These are phyloP conservation scores for Tylopilus vinaceipallidus DNA, from an alignment of 768 basidiomycete genomes.

Conservation along the genomic window DNA sequence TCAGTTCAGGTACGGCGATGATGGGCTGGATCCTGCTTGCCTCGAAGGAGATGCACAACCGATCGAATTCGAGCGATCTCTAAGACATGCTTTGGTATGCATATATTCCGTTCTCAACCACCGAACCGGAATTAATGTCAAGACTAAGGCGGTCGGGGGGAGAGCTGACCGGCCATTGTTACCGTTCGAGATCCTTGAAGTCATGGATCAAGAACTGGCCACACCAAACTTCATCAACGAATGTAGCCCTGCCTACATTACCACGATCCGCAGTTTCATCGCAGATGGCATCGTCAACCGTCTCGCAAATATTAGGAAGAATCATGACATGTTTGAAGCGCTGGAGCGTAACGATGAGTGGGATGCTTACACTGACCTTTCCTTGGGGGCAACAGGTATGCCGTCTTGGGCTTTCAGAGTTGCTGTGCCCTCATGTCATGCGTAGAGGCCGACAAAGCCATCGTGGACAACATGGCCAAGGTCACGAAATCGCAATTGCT, in stretches of 20 bases:
- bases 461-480: conserved; percentile 88
- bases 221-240: conserved; percentile 60
- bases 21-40: conserved; percentile 95
- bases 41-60: conserved; percentile 95
- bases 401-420: background rate
- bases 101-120: background rate
- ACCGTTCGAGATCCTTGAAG: conserved; percentile 82
- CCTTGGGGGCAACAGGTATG: conserved; percentile 71
- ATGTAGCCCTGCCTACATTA: conserved; percentile 70
- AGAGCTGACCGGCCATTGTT: conserved; percentile 64
- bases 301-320: conserved; percentile 64
- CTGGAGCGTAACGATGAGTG: conserved; percentile 70
- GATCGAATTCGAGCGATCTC: conserved; percentile 83
- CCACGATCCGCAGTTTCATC: conserved; percentile 70
- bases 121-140: conserved; percentile 5
- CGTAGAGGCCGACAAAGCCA: conserved; percentile 61
- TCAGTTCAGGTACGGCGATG: conserved; percentile 96
- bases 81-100: conserved; percentile 78
- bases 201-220: conserved; percentile 62
- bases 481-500: conserved; percentile 81
- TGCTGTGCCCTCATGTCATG: conserved; percentile 1
- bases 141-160: conserved; percentile 58
- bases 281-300: conserved; percentile 59
- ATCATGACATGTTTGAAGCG: conserved; percentile 83
- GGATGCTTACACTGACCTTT: conserved; percentile 75